Evolutionary conservation across 2,329 filamentous ascomycete genomes (phyloP).

Genomic region (Monosporascus sp.): DNA sequence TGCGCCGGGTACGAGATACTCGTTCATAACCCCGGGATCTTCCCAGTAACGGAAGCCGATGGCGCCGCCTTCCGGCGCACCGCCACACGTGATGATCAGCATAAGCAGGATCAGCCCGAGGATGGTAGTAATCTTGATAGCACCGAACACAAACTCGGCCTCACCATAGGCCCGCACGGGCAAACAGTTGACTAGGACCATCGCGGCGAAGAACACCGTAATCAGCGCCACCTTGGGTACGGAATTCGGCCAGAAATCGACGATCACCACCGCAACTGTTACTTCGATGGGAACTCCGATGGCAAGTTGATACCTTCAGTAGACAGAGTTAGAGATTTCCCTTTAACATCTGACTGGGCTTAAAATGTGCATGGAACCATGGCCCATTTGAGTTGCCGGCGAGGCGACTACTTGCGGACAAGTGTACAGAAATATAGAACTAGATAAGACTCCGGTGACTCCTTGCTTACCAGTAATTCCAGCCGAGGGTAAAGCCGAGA

Average conservation of each 20-base stretch:
- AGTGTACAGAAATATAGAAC: too few relatives aligned
- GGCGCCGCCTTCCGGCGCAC: constrained; percentile 35
- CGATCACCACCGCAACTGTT: constrained; percentile 40
- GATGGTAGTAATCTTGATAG: constrained; percentile 45
- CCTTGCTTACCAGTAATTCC: constrained; percentile 40
- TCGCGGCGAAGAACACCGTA: constrained; percentile 32
- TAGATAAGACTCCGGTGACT: too few relatives aligned
- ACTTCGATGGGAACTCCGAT: constrained; percentile 46
- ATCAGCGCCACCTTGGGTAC: constrained; percentile 25
- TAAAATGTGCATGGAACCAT: not conserved
- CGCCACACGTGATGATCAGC: constrained; percentile 45
- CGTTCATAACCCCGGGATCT: constrained; percentile 38
- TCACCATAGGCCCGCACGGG: constrained; percentile 46
- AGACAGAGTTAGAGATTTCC: not conserved
- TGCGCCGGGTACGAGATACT: constrained; percentile 32
- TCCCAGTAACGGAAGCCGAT: constrained; percentile 43
- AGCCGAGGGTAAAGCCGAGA: constrained; percentile 44
- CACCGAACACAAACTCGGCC: constrained; percentile 46
- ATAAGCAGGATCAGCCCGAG: constrained; percentile 45
- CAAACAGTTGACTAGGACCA: constrained; percentile 34
- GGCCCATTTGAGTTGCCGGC: too few relatives aligned
- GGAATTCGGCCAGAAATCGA: constrained; percentile 38
- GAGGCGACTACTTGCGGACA: too few relatives aligned
- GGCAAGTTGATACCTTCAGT: constrained; percentile 35
- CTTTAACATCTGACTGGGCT: not conserved